These are phyloP conservation scores for Plasmodium ovale DNA, from an alignment of 169 alveolate species.

Conservation along the genomic window DNA sequence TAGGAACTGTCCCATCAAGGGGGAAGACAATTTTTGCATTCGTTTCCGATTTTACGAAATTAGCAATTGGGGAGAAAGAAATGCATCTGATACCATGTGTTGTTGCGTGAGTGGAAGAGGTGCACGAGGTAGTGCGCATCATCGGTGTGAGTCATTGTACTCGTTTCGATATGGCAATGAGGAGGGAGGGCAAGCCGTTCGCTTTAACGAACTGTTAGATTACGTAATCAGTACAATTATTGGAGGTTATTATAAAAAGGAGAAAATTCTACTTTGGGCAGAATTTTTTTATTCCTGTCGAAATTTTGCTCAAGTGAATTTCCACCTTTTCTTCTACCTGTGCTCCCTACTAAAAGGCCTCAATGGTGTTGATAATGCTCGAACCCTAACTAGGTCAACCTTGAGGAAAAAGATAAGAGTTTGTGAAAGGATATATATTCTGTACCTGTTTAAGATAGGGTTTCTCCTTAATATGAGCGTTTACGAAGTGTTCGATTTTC, in stretches of 20 bases:
- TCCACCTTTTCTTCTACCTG: conserved; percentile 44
- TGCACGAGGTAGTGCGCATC: background rate
- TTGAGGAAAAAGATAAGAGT: conserved; percentile 28
- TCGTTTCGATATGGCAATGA: background rate
- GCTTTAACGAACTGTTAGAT: conserved; percentile 49
- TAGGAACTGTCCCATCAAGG: background rate
- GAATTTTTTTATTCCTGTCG: conserved; percentile 17
- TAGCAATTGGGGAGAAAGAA: background rate
- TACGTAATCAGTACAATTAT: conserved; percentile 25
- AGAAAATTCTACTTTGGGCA: conserved; percentile 29
- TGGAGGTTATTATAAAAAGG: conserved; percentile 14
- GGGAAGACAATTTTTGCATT: conserved; percentile 3
- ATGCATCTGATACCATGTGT: background rate
- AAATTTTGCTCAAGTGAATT: conserved; percentile 29
- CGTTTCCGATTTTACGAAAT: conserved; percentile 46
- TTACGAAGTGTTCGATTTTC: conserved; percentile 49
- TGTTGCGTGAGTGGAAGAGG: background rate
- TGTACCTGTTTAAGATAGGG: conserved; percentile 37
- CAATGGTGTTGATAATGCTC: background rate
- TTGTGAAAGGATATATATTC: conserved; percentile 25
- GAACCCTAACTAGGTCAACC: too few species aligned
- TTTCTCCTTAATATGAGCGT: conserved; percentile 38
- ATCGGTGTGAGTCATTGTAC: background rate
- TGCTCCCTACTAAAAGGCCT: conserved; percentile 26
- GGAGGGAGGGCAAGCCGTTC: background rate